Evolutionary conservation across 2,329 filamentous ascomycete genomes (phyloP), one percentile per base, ranked within the genome.

Genomic region (Fusarium siculi): DNA sequence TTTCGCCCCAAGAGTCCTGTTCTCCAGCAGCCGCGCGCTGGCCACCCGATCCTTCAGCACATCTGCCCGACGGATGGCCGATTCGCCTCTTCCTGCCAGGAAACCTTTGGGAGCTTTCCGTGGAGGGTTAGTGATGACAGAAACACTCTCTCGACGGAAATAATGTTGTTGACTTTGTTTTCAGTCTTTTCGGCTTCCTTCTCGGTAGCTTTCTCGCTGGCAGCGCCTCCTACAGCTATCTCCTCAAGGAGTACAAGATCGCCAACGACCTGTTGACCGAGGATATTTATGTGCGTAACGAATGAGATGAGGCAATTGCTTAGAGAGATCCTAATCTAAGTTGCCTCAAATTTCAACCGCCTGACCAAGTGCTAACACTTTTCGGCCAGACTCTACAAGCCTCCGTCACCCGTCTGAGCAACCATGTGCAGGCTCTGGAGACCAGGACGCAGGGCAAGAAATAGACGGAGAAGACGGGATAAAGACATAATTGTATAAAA

Each of bases 221-320:
- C 78, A 89, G 89, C 58, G 92, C 90, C 66, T 93, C 97, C 77
- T 98, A 98, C 86, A 95, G 94, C 82, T 98, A 98, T 83, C 90
- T 97, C 75, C 85, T 98, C 77, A 91, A 96, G 81, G 95, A 98
- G 83, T 98, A 98, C 87, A 94, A 95, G 85, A 88, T 95, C 47
- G 93, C 94, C 76, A 98, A 98, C 85, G 93, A 97, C 84, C 89
- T 98, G 80, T 86, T 98, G 84, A 96, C 92, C 69, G 95, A 97
- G 84, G 96, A 98, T 84, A 97, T 98, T 82, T 96, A 96, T 84
- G 96, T 98, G 89, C 83, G 94, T 92, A 49, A 55, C 65, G 61
- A 66, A 44, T 37, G 43, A 44, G 59, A 66, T 28, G 39, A 52
- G 57, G 46, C 59, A 58, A 58, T 62, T 47, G 59, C 62, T 46